Percentiles rank a stretch among this genome's conserved stretches.
Conservation (phyloP, 2,329 filamentous ascomycete species). For the Xylaria digitata region DNA sequence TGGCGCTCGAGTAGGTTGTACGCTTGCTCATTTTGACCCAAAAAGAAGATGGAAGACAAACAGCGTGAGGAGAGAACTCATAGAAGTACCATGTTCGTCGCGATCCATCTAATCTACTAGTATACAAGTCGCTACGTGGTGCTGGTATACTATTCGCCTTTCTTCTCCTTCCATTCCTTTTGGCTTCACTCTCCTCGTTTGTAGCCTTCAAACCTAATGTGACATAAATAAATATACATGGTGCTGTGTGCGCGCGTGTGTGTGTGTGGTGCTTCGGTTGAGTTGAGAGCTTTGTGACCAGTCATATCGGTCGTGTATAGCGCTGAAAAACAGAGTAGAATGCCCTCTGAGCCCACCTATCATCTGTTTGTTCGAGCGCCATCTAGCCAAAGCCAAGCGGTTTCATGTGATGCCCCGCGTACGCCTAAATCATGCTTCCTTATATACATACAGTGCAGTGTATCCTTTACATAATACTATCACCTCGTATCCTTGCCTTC, state of each 20-base stretch:
- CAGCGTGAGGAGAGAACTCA: not conserved
- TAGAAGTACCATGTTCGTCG: constrained; percentile 9
- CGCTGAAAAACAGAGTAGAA: constrained; percentile 22
- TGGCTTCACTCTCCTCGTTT: constrained; percentile 12
- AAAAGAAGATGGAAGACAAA: not conserved
- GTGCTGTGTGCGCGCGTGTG: constrained; percentile 21
- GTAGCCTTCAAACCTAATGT: constrained; percentile 31
- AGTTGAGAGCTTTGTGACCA: constrained; percentile 47
- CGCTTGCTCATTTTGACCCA: not conserved
- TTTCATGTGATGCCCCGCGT: constrained; percentile 23
- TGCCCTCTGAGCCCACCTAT: constrained; percentile 6
- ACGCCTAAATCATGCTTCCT: constrained; percentile 26
- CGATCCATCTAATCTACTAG: constrained; percentile 21
- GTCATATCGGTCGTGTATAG: constrained; percentile 34
- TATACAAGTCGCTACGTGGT: constrained; percentile 27
- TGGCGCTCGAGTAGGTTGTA: not conserved
- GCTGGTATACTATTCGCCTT: constrained; percentile 29
- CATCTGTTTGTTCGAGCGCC: constrained; percentile 15
- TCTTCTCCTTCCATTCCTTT: constrained; percentile 1
- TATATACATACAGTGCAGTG: constrained; percentile 32
- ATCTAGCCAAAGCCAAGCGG: constrained; percentile 17
- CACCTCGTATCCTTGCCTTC: constrained; percentile 44
- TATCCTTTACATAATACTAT: constrained; percentile 22
- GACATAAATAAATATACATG: constrained; percentile 34
- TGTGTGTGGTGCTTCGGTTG: constrained; percentile 41